phyloP scores from a whole-genome alignment of 257 asterid genomes.

The Nicotiana attenuata region DNA sequence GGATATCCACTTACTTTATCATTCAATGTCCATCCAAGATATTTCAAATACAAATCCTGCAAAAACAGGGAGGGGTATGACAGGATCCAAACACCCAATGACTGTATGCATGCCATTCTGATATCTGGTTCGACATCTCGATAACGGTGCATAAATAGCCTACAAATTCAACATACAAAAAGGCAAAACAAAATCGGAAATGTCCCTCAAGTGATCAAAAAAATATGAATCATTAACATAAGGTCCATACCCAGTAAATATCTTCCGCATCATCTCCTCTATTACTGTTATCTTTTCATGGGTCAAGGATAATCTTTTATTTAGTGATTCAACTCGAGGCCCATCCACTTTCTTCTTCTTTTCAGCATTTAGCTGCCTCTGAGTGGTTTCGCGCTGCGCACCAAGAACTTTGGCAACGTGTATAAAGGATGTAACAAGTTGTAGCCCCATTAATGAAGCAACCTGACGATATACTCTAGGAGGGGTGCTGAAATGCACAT shows the following conservation, averaged over 20 bases:
- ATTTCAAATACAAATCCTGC: slow-evolving; percentile 94
- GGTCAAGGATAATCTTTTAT: slow-evolving; percentile 62
- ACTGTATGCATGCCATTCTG: slow-evolving; percentile 85
- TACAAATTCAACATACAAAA: slow-evolving; percentile 25
- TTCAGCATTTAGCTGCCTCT: slow-evolving; percentile 95
- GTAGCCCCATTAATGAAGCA: slow-evolving; percentile 96
- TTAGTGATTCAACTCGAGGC: slow-evolving; percentile 86
- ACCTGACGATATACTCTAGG: slow-evolving; percentile 91
- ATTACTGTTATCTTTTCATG: slow-evolving; percentile 83
- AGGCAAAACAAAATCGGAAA: background rate
- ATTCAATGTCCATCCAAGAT: slow-evolving; percentile 98
- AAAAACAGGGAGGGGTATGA: slow-evolving; percentile 90
- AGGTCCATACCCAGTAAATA: slow-evolving; percentile 71
- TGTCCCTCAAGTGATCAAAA: background rate
- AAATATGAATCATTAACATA: background rate
- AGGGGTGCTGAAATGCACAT: slow-evolving; percentile 68
- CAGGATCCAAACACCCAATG: slow-evolving; percentile 94
- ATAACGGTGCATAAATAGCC: slow-evolving; percentile 95
- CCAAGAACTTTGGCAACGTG: slow-evolving; percentile 84
- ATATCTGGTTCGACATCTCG: slow-evolving; percentile 94
- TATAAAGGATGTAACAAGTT: slow-evolving; percentile 93
- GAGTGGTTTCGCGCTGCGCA: slow-evolving; percentile 86
- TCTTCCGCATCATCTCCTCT: slow-evolving; percentile 96
- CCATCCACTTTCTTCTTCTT: slow-evolving; percentile 75
- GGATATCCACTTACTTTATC: slow-evolving; percentile 62